Conservation (phyloP, 305 asterid genomes). For the Lippia alba region DNA sequence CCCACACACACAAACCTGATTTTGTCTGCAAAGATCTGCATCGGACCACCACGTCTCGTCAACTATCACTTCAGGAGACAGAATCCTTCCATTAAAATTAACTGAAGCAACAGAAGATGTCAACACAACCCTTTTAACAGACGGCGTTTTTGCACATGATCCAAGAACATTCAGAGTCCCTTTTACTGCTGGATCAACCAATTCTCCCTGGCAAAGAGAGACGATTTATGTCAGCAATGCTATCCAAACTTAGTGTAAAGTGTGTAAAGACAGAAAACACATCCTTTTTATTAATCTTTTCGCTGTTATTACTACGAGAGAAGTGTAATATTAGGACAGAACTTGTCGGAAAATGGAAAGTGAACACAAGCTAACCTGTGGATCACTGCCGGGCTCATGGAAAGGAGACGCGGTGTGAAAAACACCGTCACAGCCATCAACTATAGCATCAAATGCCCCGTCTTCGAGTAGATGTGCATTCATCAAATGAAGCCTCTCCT, state of each 20-base stretch:
- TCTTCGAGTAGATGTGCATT: constrained; percentile 59
- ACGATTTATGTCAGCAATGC: neutral
- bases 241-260: no score
- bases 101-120: constrained; percentile 67
- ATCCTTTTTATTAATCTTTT: no score
- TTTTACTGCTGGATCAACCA: constrained; percentile 63
- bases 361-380: constrained; percentile 40
- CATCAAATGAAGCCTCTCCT: constrained; percentile 58
- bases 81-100: constrained; percentile 47
- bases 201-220: constrained; percentile 47
- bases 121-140: constrained; percentile 58
- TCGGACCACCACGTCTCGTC: constrained; percentile 68
- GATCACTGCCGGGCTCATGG: constrained; percentile 36
- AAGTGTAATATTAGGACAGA: no score
- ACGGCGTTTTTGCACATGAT: constrained; percentile 50
- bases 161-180: constrained; percentile 54
- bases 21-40: constrained; percentile 48
- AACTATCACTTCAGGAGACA: constrained; percentile 58
- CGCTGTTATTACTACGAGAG: no score
- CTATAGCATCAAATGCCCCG: constrained; percentile 42
- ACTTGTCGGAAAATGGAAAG: neutral
- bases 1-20: constrained; percentile 20
- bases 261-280: no score
- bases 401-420: constrained; percentile 67
- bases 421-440: constrained; percentile 44